phyloP scores from a whole-genome alignment of 1,139 yeast species.

The Sugiyamaella pinicola region DNA sequence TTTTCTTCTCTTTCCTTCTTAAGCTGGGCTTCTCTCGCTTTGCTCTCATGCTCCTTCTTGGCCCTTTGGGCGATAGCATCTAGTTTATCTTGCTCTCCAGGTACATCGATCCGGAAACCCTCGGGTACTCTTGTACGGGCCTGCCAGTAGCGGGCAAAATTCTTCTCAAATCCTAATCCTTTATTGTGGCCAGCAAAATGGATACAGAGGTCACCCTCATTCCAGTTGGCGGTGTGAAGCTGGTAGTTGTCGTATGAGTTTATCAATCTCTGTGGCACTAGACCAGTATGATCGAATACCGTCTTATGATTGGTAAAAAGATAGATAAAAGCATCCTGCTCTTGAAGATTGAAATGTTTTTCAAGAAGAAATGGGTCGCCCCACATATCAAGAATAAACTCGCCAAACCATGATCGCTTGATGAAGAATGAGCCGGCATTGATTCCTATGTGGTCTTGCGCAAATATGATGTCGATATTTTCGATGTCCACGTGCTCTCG shows the following conservation, averaged over 20 bases:
- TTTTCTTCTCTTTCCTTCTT: too few species aligned
- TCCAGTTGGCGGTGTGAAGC: constrained; percentile 30
- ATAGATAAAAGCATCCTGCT: constrained; percentile 35
- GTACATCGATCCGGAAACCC: too few species aligned
- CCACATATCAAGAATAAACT: constrained; percentile 32
- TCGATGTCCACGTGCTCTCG: constrained; percentile 29
- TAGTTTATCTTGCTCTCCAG: too few species aligned
- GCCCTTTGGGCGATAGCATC: too few species aligned
- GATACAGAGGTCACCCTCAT: constrained; percentile 34
- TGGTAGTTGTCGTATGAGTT: constrained; percentile 37
- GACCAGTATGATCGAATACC: constrained; percentile 38
- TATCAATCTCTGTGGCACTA: constrained; percentile 42
- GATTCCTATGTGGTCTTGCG: constrained; percentile 36
- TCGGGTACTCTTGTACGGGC: constrained; percentile 22
- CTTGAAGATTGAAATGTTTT: constrained; percentile 26
- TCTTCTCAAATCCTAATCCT: constrained; percentile 1
- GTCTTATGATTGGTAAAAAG: constrained; percentile 30
- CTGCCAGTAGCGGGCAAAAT: constrained; percentile 1
- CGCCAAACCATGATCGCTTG: constrained; percentile 34
- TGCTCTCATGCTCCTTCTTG: too few species aligned
- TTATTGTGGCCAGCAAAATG: constrained; percentile 35
- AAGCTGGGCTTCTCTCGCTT: too few species aligned
- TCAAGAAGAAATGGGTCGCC: constrained; percentile 25
- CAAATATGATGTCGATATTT: constrained; percentile 31
- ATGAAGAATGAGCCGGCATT: constrained; percentile 43